Evolutionary conservation across 1,284 basidiomycete genomes (phyloP).

Genomic region (Marasmius fiardii): DNA sequence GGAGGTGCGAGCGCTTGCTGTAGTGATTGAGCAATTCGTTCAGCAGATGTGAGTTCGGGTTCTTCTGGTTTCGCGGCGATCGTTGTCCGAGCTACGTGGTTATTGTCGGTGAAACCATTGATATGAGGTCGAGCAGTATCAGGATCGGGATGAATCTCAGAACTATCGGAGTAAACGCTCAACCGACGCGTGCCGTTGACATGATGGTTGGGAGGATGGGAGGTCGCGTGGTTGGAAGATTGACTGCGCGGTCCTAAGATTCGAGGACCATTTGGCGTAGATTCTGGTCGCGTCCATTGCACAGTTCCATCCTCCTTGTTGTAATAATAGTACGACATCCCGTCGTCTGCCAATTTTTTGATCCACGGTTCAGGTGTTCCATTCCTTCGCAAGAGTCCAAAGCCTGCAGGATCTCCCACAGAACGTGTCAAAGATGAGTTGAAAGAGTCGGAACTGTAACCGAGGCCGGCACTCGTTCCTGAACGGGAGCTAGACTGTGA

Average conservation of each 20-base stretch:
- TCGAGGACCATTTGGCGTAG: conserved; percentile 13
- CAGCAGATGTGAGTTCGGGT: conserved; percentile 59
- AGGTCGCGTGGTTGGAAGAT: conserved; percentile 11
- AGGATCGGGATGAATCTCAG: conserved; percentile 61
- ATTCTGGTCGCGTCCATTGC: conserved; percentile 64
- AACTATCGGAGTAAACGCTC: conserved; percentile 77
- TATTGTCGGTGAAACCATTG: conserved; percentile 29
- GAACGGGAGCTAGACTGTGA: conserved; percentile 55
- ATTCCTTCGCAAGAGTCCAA: conserved; percentile 55
- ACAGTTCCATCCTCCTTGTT: conserved; percentile 71
- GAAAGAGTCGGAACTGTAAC: conserved; percentile 35
- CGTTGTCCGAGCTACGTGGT: conserved; percentile 16
- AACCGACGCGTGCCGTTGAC: conserved; percentile 40
- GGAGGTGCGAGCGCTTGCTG: conserved; percentile 60
- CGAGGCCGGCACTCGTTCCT: conserved; percentile 49
- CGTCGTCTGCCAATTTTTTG: conserved; percentile 78
- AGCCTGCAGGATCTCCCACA: conserved; percentile 42
- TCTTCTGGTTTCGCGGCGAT: conserved; percentile 13
- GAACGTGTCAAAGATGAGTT: conserved; percentile 14
- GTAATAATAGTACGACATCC: conserved; percentile 77
- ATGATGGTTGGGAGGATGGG: conserved; percentile 21
- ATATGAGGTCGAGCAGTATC: conserved; percentile 22
- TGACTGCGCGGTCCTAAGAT: conserved; percentile 4
- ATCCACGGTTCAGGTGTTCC: conserved; percentile 79
- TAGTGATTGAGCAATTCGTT: conserved; percentile 61